Evolutionary conservation across 164 flowering plant species (phyloP).

Genomic region (Nelumbo lutea): DNA sequence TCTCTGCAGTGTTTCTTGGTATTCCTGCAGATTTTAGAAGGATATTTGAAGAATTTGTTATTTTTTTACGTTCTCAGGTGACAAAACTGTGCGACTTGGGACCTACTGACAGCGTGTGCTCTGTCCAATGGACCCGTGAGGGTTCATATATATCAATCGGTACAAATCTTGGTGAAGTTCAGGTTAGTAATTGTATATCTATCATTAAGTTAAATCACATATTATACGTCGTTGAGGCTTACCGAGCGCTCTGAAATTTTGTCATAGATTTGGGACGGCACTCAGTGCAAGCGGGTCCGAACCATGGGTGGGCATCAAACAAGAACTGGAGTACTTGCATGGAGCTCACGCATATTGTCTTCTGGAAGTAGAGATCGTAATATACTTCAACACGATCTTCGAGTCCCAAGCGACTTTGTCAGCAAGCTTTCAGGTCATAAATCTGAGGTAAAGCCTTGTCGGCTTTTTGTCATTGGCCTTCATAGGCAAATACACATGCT

Average conservation of each 20-base stretch:
- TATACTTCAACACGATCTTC: constrained; percentile 92
- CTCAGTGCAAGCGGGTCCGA: constrained; percentile 79
- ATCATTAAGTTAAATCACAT: not conserved
- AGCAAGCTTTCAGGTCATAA: constrained; percentile 92
- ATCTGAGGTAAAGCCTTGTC: constrained; percentile 61
- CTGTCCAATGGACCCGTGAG: constrained; percentile 95
- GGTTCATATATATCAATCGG: constrained; percentile 95
- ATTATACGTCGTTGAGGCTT: not conserved
- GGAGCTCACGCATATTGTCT: constrained; percentile 84
- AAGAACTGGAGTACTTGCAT: constrained; percentile 88
- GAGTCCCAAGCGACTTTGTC: constrained; percentile 66
- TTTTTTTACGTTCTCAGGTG: constrained; percentile 41
- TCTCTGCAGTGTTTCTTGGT: not conserved
- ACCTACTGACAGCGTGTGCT: constrained; percentile 76
- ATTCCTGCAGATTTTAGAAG: not conserved
- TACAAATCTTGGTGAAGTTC: constrained; percentile 87
- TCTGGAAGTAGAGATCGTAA: constrained; percentile 96
- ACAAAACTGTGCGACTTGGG: constrained; percentile 95
- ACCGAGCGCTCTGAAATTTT: not conserved
- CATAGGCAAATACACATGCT: too few relatives aligned
- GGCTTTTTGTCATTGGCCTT: not conserved
- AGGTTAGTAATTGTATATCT: constrained; percentile 37
- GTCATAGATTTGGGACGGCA: constrained; percentile 85
- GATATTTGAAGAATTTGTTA: not conserved
- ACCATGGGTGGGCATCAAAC: constrained; percentile 96